Percentiles rank a stretch among this genome's conserved stretches.
These are phyloP conservation scores for Rostrohypoxylon terebratum DNA, from an alignment of 495 filamentous ascomycete species.

Conservation along the genomic window DNA sequence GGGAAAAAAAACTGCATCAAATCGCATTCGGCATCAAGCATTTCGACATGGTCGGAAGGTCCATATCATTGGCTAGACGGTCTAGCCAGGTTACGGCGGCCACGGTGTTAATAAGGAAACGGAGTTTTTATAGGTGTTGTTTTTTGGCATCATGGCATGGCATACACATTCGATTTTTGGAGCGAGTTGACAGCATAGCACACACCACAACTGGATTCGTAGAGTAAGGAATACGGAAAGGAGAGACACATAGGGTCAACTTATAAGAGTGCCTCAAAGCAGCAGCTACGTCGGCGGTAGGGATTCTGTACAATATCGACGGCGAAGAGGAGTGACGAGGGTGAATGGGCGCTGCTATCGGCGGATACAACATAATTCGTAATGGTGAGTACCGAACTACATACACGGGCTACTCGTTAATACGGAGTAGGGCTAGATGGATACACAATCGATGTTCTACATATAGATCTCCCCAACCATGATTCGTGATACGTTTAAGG, in stretches of 20 bases:
- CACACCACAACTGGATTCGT: constrained; percentile 17
- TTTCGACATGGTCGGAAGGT: constrained; percentile 34
- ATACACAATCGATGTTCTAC: constrained; percentile 27
- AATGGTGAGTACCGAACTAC: constrained; percentile 30
- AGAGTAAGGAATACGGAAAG: constrained; percentile 15
- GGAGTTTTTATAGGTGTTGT: constrained; percentile 35
- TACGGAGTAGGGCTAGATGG: constrained; percentile 33
- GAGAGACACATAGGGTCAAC: constrained; percentile 4
- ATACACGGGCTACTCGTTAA: constrained; percentile 27
- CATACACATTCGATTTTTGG: constrained; percentile 31
- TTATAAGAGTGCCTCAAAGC: constrained; percentile 20
- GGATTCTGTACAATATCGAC: constrained; percentile 33
- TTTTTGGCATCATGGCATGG: constrained; percentile 33
- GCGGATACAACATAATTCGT: constrained; percentile 25
- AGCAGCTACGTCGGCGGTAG: constrained; percentile 5
- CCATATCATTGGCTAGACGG: constrained; percentile 39
- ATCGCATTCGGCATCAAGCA: constrained; percentile 46
- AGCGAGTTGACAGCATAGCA: constrained; percentile 40
- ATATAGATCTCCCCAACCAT: constrained; percentile 1
- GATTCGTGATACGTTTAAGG: neutral
- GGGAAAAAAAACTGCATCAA: constrained; percentile 31
- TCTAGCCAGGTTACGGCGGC: constrained; percentile 23
- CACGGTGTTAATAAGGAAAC: constrained; percentile 26
- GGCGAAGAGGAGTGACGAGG: neutral
- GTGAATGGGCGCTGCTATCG: constrained; percentile 6